Conservation (phyloP, 2,329 filamentous ascomycete genomes). For the Penicillium sp. region DNA sequence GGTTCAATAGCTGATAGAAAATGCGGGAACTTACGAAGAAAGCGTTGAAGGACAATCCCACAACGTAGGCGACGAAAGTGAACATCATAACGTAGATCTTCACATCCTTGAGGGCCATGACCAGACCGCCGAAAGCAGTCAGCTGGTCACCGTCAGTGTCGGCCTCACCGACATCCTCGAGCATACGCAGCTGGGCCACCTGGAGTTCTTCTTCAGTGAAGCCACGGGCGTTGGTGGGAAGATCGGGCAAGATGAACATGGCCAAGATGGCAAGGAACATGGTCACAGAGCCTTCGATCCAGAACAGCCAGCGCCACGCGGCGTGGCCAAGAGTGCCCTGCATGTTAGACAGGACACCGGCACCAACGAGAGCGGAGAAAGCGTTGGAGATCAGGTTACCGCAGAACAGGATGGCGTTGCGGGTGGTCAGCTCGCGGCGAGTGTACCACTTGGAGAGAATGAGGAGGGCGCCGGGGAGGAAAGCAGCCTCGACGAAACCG, state of each 20-base stretch:
- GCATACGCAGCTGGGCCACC: slow-evolving; percentile 57
- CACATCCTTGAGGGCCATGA: slow-evolving; percentile 61
- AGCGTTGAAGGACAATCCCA: slow-evolving; percentile 61
- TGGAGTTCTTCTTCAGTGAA: slow-evolving; percentile 47
- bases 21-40: slow-evolving; percentile 49
- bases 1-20: neutral
- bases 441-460: slow-evolving; percentile 53
- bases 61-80: slow-evolving; percentile 62
- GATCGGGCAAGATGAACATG: slow-evolving; percentile 50
- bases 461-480: slow-evolving; percentile 41
- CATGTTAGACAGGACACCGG: slow-evolving; percentile 49
- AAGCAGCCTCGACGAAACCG: slow-evolving; percentile 43
- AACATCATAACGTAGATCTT: slow-evolving; percentile 68
- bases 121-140: slow-evolving; percentile 55
- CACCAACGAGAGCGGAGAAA: slow-evolving; percentile 49
- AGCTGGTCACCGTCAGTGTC: slow-evolving; percentile 54
- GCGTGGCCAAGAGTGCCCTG: slow-evolving; percentile 41
- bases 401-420: slow-evolving; percentile 51
- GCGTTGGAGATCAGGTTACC: slow-evolving; percentile 51
- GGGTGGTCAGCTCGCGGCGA: slow-evolving; percentile 45
- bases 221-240: slow-evolving; percentile 57
- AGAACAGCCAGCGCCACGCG: slow-evolving; percentile 52
- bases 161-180: slow-evolving; percentile 61
- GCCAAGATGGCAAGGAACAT: slow-evolving; percentile 37
- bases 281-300: slow-evolving; percentile 59